Conservation (phyloP, 257 asterid species). For the Anisodus acutangulus region DNA sequence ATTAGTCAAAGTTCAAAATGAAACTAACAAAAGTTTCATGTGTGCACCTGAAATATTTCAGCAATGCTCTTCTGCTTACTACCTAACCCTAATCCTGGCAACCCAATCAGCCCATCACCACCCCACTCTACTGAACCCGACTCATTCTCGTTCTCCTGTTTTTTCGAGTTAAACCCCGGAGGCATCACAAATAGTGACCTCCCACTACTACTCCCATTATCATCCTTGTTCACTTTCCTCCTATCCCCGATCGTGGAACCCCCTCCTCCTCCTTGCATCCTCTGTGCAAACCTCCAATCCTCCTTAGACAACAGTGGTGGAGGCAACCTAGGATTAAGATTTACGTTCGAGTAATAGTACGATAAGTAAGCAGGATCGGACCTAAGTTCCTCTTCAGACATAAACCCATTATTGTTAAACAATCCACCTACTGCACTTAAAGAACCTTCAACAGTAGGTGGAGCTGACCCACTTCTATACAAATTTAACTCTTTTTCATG, state of each 20-base stretch:
- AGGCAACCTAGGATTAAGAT: no score
- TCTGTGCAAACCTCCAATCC: no score
- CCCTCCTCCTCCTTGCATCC: no score
- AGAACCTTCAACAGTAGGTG: constrained; percentile 96
- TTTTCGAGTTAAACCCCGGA: constrained; percentile 66
- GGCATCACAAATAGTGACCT: constrained; percentile 65
- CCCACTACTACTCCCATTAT: constrained; percentile 56
- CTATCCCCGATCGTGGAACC: constrained; percentile 83
- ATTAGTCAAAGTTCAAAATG: not conserved
- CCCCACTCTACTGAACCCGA: constrained; percentile 74
- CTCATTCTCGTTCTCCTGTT: constrained; percentile 56
- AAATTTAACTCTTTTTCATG: constrained; percentile 83
- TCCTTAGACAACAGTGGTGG: no score
- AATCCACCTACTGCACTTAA: constrained; percentile 85
- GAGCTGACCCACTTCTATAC: constrained; percentile 98
- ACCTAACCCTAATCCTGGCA: constrained; percentile 78
- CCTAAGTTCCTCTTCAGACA: constrained; percentile 92
- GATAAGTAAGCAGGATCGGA: constrained; percentile 83
- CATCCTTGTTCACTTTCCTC: constrained; percentile 74
- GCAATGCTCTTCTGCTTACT: constrained; percentile 79
- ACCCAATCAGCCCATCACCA: constrained; percentile 90
- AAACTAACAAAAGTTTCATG: not conserved
- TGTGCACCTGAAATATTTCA: constrained; percentile 73
- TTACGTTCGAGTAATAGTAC: constrained; percentile 5
- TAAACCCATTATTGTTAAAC: constrained; percentile 64